Base-by-base conservation (phyloP, 352 stramenopile genomes). In the Globisporangium acanthophoron region DNA sequence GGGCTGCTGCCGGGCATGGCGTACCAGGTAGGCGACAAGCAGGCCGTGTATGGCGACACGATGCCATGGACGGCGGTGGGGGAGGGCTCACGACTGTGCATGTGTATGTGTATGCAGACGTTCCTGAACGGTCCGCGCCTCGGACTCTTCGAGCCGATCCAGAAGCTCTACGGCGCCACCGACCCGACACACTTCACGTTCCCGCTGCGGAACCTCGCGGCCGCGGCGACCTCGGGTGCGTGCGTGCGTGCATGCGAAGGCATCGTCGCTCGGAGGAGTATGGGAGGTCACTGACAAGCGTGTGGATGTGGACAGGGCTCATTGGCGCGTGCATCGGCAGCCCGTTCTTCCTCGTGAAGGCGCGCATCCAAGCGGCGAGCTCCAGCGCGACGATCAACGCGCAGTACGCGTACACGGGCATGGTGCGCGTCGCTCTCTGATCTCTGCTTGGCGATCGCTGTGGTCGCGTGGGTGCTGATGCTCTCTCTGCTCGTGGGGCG, bases 321-420 rank as follows among this genome's bases (percentile, higher is more conserved):
- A 82, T 93, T 47, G 85, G 85, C 3, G 85, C 84, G 16, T 77
- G 78, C 48, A 71, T 91, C 56, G 85, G 85, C 29, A 92, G 81
- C 61, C 85, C 85, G 20, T 92, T 95, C 66, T 93, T 88, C 65
- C 72, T 95, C 27, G 76, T 95, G 7, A 95, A 95, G 59, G 81
- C 85, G 31, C 69, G 85, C 13, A 90, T 95, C 56, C 85, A 95
- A 61, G 85, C 85, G 0, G 80, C 83, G 21, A 92, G 83, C 59
- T 87, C 80, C 2, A 66, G 70, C 0, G 78, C 75, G 18, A 87
- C 77, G 15, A 85, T 92, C 49, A 93, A 95, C 65, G 69, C 83
- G 7, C 84, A 93, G 56, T 95, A 95, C 55, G 69, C 85, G 7
- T 95, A 95, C 67, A 80, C 66, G 3, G 76, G 80, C 68, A 92